Conservation (phyloP, 306 rosid species). For the Cyclanthera cordifolia region DNA sequence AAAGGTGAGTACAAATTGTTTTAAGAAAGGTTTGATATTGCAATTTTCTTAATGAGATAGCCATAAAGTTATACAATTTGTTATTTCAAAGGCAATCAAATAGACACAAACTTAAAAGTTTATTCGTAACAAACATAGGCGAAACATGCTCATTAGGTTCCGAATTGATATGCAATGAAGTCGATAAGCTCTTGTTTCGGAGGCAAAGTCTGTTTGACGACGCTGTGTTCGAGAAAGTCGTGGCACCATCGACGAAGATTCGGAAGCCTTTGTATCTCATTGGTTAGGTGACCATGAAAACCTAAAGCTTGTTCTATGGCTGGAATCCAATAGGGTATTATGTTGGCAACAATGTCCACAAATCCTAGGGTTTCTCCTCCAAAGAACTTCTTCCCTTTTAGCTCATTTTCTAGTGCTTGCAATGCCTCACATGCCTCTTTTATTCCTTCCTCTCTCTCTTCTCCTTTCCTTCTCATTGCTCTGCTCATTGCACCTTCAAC, state of each 20-base stretch:
- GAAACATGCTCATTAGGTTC: neutral
- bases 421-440: conserved; percentile 26
- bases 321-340: conserved; percentile 37
- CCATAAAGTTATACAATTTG: no score
- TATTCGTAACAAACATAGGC: no score
- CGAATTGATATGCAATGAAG: neutral
- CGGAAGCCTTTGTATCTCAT: conserved; percentile 27
- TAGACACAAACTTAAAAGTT: no score
- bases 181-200: conserved; percentile 2
- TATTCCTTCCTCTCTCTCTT: conserved; percentile 23
- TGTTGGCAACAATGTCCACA: conserved; percentile 34
- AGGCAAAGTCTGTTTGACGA: conserved; percentile 27
- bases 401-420: conserved; percentile 35
- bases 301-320: conserved; percentile 29
- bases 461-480: conserved; percentile 9
- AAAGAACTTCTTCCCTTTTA: conserved; percentile 37
- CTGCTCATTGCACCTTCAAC: conserved; percentile 1
- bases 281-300: conserved; percentile 14
- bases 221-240: conserved; percentile 18
- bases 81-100: no score
- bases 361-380: conserved; percentile 44
- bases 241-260: conserved; percentile 29
- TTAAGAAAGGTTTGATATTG: no score
- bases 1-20: no score
- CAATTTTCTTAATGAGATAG: no score